These are phyloP conservation scores for Viola pubescens DNA, from an alignment of 441 rosid genomes.

Conservation along the genomic window DNA sequence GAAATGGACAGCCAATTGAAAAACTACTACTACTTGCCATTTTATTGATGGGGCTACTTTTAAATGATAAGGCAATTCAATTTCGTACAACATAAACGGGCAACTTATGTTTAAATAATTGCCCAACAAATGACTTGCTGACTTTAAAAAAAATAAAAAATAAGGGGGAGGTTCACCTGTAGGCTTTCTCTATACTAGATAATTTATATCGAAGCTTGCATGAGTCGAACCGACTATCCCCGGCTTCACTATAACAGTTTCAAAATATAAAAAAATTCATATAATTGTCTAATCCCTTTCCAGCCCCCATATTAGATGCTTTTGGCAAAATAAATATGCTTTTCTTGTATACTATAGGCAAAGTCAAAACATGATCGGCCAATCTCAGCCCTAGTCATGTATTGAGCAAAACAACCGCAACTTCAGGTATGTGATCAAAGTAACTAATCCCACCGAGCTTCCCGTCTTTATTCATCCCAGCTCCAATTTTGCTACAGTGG, in stretches of 20 bases:
- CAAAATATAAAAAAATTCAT: slow-evolving; percentile 4
- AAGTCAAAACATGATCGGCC: slow-evolving; percentile 1
- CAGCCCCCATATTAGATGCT: background rate
- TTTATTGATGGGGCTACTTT: slow-evolving; percentile 17
- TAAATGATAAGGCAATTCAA: slow-evolving; percentile 10
- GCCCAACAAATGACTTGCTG: background rate
- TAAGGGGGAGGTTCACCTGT: slow-evolving; percentile 17
- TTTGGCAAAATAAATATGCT: too few species aligned
- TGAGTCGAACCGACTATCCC: slow-evolving; percentile 1
- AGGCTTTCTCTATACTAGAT: slow-evolving; percentile 6
- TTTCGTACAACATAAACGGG: slow-evolving; percentile 27
- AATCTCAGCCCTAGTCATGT: background rate
- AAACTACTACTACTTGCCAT: background rate
- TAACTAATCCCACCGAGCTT: background rate
- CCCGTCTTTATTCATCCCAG: background rate
- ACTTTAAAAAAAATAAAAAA: background rate
- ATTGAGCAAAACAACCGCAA: background rate
- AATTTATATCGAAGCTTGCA: slow-evolving; percentile 4
- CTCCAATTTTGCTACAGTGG: background rate
- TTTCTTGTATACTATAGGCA: background rate
- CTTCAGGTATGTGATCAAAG: background rate
- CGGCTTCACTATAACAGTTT: slow-evolving; percentile 2
- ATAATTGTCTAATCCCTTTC: slow-evolving; percentile 2
- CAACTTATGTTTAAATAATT: background rate
- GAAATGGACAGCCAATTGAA: too few species aligned